A percentile compares a stretch with the other conserved stretches of the same genome.
These are phyloP conservation scores for Babesia bigemina DNA, from an alignment of 169 alveolate genomes.

Conservation along the genomic window DNA sequence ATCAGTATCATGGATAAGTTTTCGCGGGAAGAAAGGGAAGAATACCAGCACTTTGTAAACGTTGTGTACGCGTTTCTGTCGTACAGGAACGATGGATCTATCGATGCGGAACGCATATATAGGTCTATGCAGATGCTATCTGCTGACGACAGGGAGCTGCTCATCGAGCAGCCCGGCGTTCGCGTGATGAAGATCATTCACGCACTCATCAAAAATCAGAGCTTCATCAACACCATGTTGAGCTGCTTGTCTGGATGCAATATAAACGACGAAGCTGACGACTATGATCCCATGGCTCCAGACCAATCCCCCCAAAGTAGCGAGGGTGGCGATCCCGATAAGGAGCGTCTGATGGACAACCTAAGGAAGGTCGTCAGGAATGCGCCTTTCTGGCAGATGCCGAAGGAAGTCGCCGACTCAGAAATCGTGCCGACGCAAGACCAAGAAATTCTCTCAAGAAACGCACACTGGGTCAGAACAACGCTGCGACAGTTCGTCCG, in stretches of 20 bases:
- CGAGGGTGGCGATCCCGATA: not conserved
- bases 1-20: conserved; percentile 24
- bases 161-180: conserved; percentile 54
- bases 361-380: conserved; percentile 37
- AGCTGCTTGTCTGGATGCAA: conserved; percentile 23
- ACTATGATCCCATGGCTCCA: conserved; percentile 17
- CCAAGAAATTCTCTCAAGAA: conserved; percentile 46
- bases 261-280: not conserved
- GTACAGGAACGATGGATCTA: conserved; percentile 58
- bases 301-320: not conserved
- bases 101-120: conserved; percentile 60
- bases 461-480: conserved; percentile 80
- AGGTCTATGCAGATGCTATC: conserved; percentile 55
- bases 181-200: conserved; percentile 52
- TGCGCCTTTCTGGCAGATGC: conserved; percentile 53
- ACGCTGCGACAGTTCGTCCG: conserved; percentile 93
- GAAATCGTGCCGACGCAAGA: conserved; percentile 63
- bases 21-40: conserved; percentile 43
- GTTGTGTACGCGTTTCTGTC: conserved; percentile 56
- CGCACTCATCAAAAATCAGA: conserved; percentile 38
- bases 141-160: conserved; percentile 58
- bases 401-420: conserved; percentile 38
- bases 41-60: conserved; percentile 64
- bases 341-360: conserved; percentile 11
- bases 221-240: conserved; percentile 43